A percentile compares a stretch with the other conserved stretches of the same genome.
These are phyloP conservation scores for Phlebopus sp. DNA, from an alignment of 1,284 basidiomycete species.

Conservation along the genomic window DNA sequence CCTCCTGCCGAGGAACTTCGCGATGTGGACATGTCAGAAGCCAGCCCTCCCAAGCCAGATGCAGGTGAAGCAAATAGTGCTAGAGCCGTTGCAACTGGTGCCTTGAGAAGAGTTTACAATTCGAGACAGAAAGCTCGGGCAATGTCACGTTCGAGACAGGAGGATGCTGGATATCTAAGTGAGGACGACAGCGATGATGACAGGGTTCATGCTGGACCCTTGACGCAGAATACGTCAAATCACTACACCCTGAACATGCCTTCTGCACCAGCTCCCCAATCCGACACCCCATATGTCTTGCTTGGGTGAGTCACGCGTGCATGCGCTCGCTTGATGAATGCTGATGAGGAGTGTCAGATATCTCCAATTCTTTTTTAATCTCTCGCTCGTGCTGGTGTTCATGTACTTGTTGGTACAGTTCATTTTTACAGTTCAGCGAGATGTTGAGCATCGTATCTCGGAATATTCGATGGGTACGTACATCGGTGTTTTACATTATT, in stretches of 20 bases:
- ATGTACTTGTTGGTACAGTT: conserved; percentile 85
- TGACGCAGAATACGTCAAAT: conserved; percentile 62
- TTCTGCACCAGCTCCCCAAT: conserved; percentile 49
- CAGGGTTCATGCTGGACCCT: conserved; percentile 33
- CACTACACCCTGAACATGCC: conserved; percentile 81
- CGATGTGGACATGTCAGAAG: conserved; percentile 73
- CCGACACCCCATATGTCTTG: conserved; percentile 70
- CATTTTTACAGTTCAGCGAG: conserved; percentile 85
- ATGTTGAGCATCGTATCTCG: conserved; percentile 85
- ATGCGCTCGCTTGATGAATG: conserved; percentile 8
- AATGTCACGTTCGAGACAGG: conserved; percentile 33
- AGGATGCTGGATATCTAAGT: conserved; percentile 42
- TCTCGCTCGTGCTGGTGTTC: conserved; percentile 81
- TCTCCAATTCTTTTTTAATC: conserved; percentile 92
- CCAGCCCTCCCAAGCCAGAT: conserved; percentile 54
- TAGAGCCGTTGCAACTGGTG: conserved; percentile 63
- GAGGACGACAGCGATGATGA: conserved; percentile 41
- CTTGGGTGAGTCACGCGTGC: conserved; percentile 57
- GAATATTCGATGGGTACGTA: conserved; percentile 86
- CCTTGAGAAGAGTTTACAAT: conserved; percentile 64
- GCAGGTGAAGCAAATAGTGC: conserved; percentile 39
- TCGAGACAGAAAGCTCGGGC: conserved; percentile 51
- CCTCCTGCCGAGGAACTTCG: conserved; percentile 47
- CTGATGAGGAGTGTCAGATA: conserved; percentile 53
- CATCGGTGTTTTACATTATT: conserved; percentile 32